Percentiles rank a stretch among this genome's conserved stretches.
These are phyloP conservation scores for Solanum bukasovii DNA, from an alignment of 257 asterid species.

Conservation along the genomic window DNA sequence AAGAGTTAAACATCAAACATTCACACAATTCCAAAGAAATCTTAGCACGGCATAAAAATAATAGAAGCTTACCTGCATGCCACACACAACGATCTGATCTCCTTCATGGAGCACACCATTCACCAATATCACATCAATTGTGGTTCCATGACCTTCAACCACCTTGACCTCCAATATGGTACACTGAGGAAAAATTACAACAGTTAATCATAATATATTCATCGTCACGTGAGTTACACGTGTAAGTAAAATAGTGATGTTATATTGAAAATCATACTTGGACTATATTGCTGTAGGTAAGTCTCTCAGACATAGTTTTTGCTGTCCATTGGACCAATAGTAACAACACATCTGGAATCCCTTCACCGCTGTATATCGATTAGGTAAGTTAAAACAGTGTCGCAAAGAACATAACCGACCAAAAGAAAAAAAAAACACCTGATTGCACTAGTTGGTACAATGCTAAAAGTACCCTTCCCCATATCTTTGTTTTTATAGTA, in stretches of 20 bases:
- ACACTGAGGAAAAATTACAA: neutral
- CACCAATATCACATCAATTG: neutral
- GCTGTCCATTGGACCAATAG: conserved; percentile 1
- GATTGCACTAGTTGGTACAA: conserved; percentile 95
- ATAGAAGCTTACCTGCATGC: neutral
- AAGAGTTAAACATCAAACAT: no score
- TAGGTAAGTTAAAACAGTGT: neutral
- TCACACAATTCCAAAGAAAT: no score
- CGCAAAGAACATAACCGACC: neutral
- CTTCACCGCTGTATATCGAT: conserved; percentile 61
- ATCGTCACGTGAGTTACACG: no score
- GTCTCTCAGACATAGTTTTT: neutral
- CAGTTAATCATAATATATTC: no score
- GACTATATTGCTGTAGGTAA: neutral
- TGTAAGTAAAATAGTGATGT: no score
- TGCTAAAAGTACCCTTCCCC: conserved; percentile 73
- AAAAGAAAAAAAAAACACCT: conserved; percentile 30
- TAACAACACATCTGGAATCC: conserved; percentile 72
- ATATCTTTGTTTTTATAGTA: conserved; percentile 84
- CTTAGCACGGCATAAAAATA: no score
- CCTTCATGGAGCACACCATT: neutral
- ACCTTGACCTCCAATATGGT: neutral
- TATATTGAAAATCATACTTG: neutral
- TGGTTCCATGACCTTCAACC: neutral
- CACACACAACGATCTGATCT: neutral